A percentile compares a stretch with the other conserved stretches of the same genome.
Evolutionary conservation across 257 asterid genomes (phyloP).

Genomic region (Solanum sejunctum): DNA sequence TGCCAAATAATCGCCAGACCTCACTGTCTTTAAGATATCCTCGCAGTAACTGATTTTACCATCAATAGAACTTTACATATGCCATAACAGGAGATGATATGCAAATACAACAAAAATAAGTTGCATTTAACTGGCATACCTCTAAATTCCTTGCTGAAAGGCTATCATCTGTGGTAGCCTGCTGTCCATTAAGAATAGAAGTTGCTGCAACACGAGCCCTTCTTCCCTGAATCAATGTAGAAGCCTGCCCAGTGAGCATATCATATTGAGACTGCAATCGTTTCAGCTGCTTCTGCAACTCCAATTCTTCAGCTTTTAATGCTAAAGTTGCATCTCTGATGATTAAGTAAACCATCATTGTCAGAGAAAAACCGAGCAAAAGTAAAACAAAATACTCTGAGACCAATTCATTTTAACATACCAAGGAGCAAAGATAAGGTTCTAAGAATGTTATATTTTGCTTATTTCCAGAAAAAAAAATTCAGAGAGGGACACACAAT

Average conservation of each 20-base stretch:
- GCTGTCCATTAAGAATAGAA: slow-evolving; percentile 73
- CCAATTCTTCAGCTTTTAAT: slow-evolving; percentile 77
- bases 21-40: not conserved
- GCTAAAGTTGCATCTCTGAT: slow-evolving; percentile 82
- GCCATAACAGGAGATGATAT: not conserved
- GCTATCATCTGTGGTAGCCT: slow-evolving; percentile 64
- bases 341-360: slow-evolving; percentile 13
- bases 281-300: slow-evolving; percentile 89
- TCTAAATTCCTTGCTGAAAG: slow-evolving; percentile 90
- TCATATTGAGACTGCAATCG: slow-evolving; percentile 71
- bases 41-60: not conserved
- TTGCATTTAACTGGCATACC: slow-evolving; percentile 26
- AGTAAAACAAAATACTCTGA: not conserved
- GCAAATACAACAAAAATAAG: not conserved
- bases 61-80: not conserved
- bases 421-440: not conserved
- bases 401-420: not conserved
- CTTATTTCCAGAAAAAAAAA: not conserved
- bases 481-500: not conserved
- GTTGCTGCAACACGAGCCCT: slow-evolving; percentile 91
- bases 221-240: slow-evolving; percentile 90
- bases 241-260: slow-evolving; percentile 83
- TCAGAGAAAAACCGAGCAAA: slow-evolving; percentile 5
- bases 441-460: not conserved
- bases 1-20: not conserved